Percentiles rank a stretch among this genome's conserved stretches.
Conservation (phyloP, 2,329 filamentous ascomycete species). For the Didymosphaeria variabile region DNA sequence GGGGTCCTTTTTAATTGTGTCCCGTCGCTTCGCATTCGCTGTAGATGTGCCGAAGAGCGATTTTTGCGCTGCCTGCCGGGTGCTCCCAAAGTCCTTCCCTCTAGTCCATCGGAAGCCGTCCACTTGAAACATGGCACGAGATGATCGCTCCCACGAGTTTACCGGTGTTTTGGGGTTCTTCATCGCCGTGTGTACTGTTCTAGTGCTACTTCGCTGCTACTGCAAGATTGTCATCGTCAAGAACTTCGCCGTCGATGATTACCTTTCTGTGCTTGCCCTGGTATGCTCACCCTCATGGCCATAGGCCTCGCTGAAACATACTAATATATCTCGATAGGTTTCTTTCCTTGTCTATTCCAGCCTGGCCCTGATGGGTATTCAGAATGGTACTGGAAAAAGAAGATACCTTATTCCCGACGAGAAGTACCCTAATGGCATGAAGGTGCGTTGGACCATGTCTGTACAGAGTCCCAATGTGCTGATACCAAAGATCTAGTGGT, state of each 20-base stretch:
- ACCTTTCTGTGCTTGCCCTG: slow-evolving; percentile 28
- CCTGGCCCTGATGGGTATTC: slow-evolving; percentile 21
- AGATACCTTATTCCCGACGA: slow-evolving; percentile 25
- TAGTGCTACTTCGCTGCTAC: slow-evolving; percentile 28
- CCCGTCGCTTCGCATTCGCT: neutral
- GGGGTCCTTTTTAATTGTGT: neutral
- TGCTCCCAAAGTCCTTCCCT: neutral
- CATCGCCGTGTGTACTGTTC: slow-evolving; percentile 23
- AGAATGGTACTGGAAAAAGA: slow-evolving; percentile 27
- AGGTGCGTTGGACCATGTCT: slow-evolving; percentile 17
- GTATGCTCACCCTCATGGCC: slow-evolving; percentile 4
- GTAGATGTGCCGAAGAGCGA: neutral
- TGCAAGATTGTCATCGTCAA: slow-evolving; percentile 29
- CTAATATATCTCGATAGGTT: slow-evolving; percentile 6
- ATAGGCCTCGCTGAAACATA: neutral
- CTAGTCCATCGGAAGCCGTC: neutral
- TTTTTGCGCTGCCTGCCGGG: neutral
- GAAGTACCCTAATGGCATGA: slow-evolving; percentile 25
- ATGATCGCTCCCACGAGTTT: slow-evolving; percentile 27
- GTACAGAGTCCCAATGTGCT: neutral
- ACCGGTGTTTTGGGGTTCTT: slow-evolving; percentile 28
- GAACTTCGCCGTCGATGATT: slow-evolving; percentile 28
- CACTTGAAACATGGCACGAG: slow-evolving; percentile 28
- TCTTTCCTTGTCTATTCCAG: slow-evolving; percentile 27
- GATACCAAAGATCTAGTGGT: slow-evolving; percentile 20